A percentile compares a stretch with the other conserved stretches of the same genome.
Evolutionary conservation across 768 basidiomycete species (phyloP).

Genomic region (Phaeotremella fagi): DNA sequence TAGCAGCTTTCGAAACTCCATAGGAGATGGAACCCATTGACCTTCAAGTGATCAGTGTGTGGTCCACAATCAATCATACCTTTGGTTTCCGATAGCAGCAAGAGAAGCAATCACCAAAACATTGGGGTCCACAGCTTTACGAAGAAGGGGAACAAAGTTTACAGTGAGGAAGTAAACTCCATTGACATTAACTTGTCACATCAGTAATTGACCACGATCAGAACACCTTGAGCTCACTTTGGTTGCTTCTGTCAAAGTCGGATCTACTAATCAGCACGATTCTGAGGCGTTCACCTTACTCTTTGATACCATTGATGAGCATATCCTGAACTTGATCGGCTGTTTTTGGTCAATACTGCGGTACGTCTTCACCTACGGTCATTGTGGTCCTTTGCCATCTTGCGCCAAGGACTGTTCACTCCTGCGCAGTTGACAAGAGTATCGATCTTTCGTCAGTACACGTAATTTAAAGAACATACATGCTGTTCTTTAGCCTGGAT

Average conservation of each 20-base stretch:
- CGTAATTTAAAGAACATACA: neutral
- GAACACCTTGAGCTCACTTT: slow-evolving; percentile 7
- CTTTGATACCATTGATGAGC: slow-evolving; percentile 22
- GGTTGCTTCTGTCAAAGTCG: slow-evolving; percentile 31
- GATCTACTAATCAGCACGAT: slow-evolving; percentile 2
- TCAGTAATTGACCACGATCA: neutral
- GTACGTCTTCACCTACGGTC: slow-evolving; percentile 24
- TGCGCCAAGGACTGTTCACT: slow-evolving; percentile 28
- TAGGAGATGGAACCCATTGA: slow-evolving; percentile 33
- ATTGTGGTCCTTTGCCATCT: slow-evolving; percentile 19
- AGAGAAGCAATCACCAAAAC: slow-evolving; percentile 40
- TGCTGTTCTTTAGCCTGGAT: slow-evolving; percentile 14
- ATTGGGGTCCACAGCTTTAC: slow-evolving; percentile 23
- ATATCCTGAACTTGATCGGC: slow-evolving; percentile 24
- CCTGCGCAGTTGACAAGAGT: slow-evolving; percentile 45
- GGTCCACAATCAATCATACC: slow-evolving; percentile 10
- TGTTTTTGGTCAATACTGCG: slow-evolving; percentile 6
- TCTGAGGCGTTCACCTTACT: slow-evolving; percentile 13
- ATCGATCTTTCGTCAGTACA: slow-evolving; percentile 8
- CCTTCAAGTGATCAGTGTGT: neutral
- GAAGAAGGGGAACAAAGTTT: slow-evolving; percentile 29
- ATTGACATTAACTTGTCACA: slow-evolving; percentile 27
- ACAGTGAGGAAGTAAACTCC: slow-evolving; percentile 40
- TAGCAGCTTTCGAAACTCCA: slow-evolving; percentile 32
- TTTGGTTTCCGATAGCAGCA: slow-evolving; percentile 33